These are phyloP conservation scores for Cercospora nicotianae DNA, from an alignment of 2,329 filamentous ascomycete species.

Conservation along the genomic window DNA sequence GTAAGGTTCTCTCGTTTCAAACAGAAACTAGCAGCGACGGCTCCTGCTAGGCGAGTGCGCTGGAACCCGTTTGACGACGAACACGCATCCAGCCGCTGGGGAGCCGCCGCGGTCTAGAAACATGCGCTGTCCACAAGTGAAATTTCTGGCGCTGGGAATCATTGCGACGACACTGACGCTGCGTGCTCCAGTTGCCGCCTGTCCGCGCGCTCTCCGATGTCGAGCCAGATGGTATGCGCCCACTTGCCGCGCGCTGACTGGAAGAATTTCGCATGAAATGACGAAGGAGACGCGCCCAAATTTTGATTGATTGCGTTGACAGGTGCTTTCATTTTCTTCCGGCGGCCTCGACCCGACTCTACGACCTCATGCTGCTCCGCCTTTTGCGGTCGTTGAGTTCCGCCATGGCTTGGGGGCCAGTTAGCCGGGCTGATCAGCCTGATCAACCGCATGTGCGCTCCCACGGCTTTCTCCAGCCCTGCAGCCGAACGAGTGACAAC, in stretches of 20 bases:
- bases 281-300: background rate
- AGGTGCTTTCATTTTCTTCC: background rate
- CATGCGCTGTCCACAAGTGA: background rate
- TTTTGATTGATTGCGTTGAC: background rate
- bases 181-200: background rate
- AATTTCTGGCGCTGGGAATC: background rate
- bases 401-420: background rate
- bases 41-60: background rate
- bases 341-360: background rate
- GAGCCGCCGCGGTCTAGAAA: background rate
- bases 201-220: background rate
- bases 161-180: background rate
- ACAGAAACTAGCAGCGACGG: background rate
- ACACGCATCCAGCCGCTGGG: background rate
- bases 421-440: background rate
- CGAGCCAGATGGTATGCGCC: background rate
- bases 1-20: background rate
- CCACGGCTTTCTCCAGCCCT: background rate
- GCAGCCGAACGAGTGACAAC: background rate
- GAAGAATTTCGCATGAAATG: background rate
- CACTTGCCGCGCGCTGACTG: background rate
- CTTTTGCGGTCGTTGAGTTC: background rate
- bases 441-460: background rate
- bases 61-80: background rate
- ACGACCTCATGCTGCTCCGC: background rate